Evolutionary conservation across 306 rosid species (phyloP).

Genomic region (Vicia villosa): DNA sequence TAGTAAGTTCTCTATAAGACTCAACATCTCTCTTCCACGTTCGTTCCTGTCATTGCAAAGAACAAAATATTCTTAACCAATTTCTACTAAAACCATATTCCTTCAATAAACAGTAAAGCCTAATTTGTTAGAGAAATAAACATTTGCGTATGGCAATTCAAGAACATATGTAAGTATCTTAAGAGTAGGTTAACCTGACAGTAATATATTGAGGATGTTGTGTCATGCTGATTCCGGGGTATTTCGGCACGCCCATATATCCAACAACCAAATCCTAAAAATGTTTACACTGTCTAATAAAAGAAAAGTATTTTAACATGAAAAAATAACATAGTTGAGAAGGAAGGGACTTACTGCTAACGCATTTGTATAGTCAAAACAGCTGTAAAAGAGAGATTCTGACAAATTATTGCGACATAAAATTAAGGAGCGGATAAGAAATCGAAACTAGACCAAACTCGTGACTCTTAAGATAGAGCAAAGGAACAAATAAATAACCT

Average conservation of each 20-base stretch:
- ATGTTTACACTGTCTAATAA: neutral
- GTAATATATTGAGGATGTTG: constrained; percentile 98
- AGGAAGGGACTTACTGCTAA: constrained; percentile 74
- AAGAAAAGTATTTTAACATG: constrained; percentile 18
- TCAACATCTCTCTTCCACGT: constrained; percentile 90
- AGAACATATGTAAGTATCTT: constrained; percentile 10
- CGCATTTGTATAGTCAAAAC: constrained; percentile 93
- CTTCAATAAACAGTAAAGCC: constrained; percentile 12
- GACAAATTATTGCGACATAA: constrained; percentile 34
- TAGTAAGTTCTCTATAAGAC: constrained; percentile 66
- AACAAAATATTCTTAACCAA: constrained; percentile 8
- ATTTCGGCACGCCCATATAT: constrained; percentile 98
- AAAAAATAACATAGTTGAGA: constrained; percentile 19
- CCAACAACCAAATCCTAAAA: constrained; percentile 92
- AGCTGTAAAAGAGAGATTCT: constrained; percentile 55
- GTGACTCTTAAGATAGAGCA: neutral
- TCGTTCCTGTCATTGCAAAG: constrained; percentile 69
- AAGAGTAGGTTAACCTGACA: constrained; percentile 62
- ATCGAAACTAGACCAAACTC: neutral
- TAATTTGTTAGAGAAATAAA: constrained; percentile 10
- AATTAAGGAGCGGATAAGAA: constrained; percentile 17
- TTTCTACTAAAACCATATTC: constrained; percentile 14
- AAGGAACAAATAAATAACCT: constrained; percentile 58
- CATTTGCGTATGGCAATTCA: neutral
- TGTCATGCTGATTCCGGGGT: constrained; percentile 87